A percentile compares a stretch with the other conserved stretches of the same genome.
Evolutionary conservation across 345 rosid genomes (phyloP).

Genomic region (Heritiera littoralis): DNA sequence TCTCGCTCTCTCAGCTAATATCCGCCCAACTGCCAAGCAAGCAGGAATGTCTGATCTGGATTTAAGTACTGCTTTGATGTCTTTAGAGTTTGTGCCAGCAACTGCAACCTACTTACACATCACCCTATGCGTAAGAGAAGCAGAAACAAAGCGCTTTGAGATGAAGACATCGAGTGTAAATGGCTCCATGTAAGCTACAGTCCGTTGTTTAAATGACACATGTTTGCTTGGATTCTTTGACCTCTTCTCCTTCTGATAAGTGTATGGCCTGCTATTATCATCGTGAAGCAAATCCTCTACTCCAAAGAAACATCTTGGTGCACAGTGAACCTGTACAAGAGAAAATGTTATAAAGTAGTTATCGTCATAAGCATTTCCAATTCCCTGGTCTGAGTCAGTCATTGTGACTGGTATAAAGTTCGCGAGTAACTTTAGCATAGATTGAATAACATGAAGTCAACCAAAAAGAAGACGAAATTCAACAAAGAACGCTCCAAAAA

Average conservation of each 20-base stretch:
- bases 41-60: constrained; percentile 90
- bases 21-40: constrained; percentile 73
- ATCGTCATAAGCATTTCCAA: no score
- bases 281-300: constrained; percentile 95
- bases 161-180: constrained; percentile 86
- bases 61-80: constrained; percentile 75
- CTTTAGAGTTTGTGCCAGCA: constrained; percentile 95
- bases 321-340: constrained; percentile 42
- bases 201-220: constrained; percentile 80
- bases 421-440: background rate
- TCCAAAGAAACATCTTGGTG: constrained; percentile 93
- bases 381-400: background rate
- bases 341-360: background rate
- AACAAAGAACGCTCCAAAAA: no score
- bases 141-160: constrained; percentile 89
- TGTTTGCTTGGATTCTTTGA: constrained; percentile 82
- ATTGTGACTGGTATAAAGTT: background rate
- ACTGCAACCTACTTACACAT: constrained; percentile 92
- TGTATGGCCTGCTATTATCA: constrained; percentile 82
- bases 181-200: constrained; percentile 82
- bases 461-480: no score
- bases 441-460: background rate
- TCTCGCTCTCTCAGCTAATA: constrained; percentile 77
- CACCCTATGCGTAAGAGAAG: constrained; percentile 88
- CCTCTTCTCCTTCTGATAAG: constrained; percentile 78